Evolutionary conservation across 768 basidiomycete genomes (phyloP), one percentile per base, ranked within the genome.

Genomic region (Rhodotorula graminis): DNA sequence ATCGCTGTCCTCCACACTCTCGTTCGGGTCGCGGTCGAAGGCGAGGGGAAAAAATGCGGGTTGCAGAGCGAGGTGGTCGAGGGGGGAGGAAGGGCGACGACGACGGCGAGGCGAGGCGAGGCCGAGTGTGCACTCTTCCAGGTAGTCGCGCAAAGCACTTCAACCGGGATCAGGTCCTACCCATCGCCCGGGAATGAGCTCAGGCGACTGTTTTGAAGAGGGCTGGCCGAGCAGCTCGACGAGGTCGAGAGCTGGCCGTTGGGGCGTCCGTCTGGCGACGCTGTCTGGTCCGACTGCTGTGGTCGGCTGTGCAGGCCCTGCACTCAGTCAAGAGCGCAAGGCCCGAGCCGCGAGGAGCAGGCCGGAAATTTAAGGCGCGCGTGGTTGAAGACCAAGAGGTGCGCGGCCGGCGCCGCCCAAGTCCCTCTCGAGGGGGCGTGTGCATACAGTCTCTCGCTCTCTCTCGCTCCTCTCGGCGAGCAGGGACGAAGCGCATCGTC

Each of bases 121-220:
- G 52, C 25, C 33, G 23, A 44, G 31, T 60, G 64, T 70, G 44
- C 52, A 59, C 40, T 55, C 64, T 60, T 70, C 64, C 69, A 70
- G 69, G 69, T 70, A 61, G 64, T 65, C 64, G 59, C 46, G 46
- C 53, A 16, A 25, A 70, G 69, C 69, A 70, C 64, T 44, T 70
- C 69, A 55, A 70, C 69, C 63, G 69, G 57, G 23, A 31, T 70
- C 69, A 61, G 69, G 69, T 65, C 69, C 69, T 70, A 65, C 69
- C 69, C 69, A 40, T 70, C 31, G 64, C n/a, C 42, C 69, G 58
- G 69, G 69, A 65, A 42, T 27, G 42, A 52, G 69, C 69, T 70
- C 49, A 58, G 46, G 63, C 60, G 52, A 65, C 64, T 61, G 69
- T 70, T 70, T 70, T 70, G 64, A 64, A 64, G 64, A 53, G n/a